Base-by-base conservation (phyloP, 805 yeast genomes). In the Sugiyamaella mastotermitis region DNA sequence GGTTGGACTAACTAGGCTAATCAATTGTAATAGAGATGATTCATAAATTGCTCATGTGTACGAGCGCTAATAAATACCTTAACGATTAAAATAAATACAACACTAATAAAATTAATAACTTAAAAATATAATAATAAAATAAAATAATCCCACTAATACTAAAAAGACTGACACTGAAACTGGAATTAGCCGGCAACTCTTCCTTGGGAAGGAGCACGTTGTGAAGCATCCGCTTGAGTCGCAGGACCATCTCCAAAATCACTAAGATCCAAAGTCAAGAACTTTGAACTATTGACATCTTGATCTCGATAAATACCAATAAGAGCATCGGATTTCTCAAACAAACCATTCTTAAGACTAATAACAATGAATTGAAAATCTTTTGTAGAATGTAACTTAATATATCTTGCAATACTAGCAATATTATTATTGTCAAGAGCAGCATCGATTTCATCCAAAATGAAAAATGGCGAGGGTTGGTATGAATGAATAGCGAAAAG, bases 391-490 rank as follows among this genome's bases (percentile, higher is more conserved):
- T 82, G 78, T 43, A 72, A 74, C 35, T 71, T 71, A 43, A 92
- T 85, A 56, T 88, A 92, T 42, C 76, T 78, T n/a, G 96, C 96
- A 41, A 92, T 79, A 52, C 77, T 76, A 38, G 75, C 76, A 17
- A 92, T 96, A 53, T 92, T 92, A 17, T 85, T 77, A 43, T 83
- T 80, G 60, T 92, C 98, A 42, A 92, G 71, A 0, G 97, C 97
- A 0, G 98, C 97, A 63, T 92, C 98, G n/a, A 92, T 87, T 61
- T 92, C 98, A 58, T 92, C 98, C 30, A 92, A 65, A 0, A 92
- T 95, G 56, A 92, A 90, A 57, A 92, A 92, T 22, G 98, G 98
- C 1, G 96, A 81, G 2, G 97, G 97, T 36, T 80, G 90, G 61
- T 66, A 83, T 0, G 94, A 79, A 57, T 92, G 97, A 29, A 88